Conservation (phyloP, 257 asterid genomes). For the Fraxinus americana region DNA sequence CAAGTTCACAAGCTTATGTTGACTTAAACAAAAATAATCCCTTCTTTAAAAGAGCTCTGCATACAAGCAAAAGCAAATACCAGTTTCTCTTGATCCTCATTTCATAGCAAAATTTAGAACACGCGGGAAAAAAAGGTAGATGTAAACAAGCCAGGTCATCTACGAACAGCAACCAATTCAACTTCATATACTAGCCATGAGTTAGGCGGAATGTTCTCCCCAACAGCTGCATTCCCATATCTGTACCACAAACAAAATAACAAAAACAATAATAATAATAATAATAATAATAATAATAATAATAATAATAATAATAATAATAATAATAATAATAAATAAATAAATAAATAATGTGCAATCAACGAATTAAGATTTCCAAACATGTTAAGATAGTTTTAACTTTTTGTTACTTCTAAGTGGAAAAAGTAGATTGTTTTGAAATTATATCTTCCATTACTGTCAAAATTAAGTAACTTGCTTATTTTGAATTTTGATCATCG, state of each 20-base stretch:
- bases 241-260: slow-evolving; percentile 47
- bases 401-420: no score
- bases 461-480: not conserved
- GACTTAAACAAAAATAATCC: not conserved
- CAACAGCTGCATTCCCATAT: slow-evolving; percentile 46
- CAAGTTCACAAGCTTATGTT: no score
- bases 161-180: slow-evolving; percentile 56
- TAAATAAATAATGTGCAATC: no score
- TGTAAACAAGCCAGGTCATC: slow-evolving; percentile 17
- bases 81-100: not conserved
- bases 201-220: slow-evolving; percentile 73
- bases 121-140: slow-evolving; percentile 14
- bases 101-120: slow-evolving; percentile 23
- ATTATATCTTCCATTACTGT: not conserved
- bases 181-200: slow-evolving; percentile 84
- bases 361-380: no score
- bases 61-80: not conserved
- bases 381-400: not conserved
- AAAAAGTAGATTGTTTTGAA: not conserved
- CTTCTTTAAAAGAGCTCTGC: not conserved
- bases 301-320: no score
- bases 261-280: no score
- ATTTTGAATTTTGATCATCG: not conserved
- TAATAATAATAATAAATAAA: no score
- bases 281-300: no score